Conservation (phyloP, 2,329 filamentous ascomycete genomes). For the Blastomyces gilchristii region DNA sequence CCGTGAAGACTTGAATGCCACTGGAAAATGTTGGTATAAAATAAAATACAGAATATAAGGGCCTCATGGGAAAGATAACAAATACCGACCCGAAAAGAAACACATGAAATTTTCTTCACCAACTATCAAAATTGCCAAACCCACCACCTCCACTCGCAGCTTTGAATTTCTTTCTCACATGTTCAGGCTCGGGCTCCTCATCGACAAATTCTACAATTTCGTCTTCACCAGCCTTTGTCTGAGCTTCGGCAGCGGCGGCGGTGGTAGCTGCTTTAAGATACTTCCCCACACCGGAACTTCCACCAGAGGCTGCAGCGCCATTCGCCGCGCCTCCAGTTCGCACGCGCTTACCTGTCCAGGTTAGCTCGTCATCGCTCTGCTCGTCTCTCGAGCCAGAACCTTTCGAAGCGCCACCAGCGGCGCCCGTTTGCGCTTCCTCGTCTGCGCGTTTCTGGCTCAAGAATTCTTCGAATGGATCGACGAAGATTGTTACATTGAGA, state of each 20-base stretch:
- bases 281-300: conserved; percentile 55
- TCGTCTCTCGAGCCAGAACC: conserved; percentile 21
- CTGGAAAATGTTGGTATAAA: neutral
- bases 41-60: neutral
- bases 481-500: conserved; percentile 70
- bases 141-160: conserved; percentile 44
- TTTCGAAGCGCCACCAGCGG: neutral
- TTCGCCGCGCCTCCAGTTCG: conserved; percentile 51
- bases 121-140: conserved; percentile 91
- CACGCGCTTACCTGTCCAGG: conserved; percentile 92
- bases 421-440: conserved; percentile 43
- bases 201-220: conserved; percentile 52
- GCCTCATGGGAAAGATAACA: neutral
- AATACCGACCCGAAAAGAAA: neutral
- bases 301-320: conserved; percentile 39
- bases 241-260: conserved; percentile 15
- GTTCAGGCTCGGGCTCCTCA: conserved; percentile 54
- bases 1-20: neutral
- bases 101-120: conserved; percentile 43
- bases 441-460: conserved; percentile 59
- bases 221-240: conserved; percentile 37
- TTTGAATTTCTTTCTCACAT: conserved; percentile 70
- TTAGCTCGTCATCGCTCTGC: conserved; percentile 74
- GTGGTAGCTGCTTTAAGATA: conserved; percentile 58
- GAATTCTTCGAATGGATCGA: conserved; percentile 95